These are phyloP conservation scores for Crithidia thermophila DNA, from an alignment of 208 protist species.

Conservation along the genomic window DNA sequence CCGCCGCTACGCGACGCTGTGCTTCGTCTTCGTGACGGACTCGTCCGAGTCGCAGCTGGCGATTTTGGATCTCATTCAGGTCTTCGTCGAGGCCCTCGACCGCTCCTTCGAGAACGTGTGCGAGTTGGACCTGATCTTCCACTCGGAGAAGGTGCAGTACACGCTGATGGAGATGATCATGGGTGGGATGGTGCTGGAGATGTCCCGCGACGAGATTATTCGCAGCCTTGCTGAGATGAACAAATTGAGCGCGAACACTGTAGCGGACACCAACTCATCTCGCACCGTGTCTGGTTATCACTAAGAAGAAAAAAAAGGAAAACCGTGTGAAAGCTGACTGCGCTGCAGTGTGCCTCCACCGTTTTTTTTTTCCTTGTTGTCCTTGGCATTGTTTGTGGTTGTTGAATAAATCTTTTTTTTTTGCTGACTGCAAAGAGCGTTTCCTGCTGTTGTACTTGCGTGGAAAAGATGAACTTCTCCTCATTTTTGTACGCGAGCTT, in stretches of 20 bases:
- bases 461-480: too few species aligned
- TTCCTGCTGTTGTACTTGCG: too few species aligned
- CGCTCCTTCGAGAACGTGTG: conserved; percentile 98
- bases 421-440: neutral
- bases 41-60: conserved; percentile 97
- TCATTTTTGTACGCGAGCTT: too few species aligned
- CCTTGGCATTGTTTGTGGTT: neutral
- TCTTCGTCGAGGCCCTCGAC: conserved; percentile 98
- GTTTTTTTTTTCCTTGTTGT: neutral
- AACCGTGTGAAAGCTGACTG: too few species aligned
- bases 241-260: conserved; percentile 33
- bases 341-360: too few species aligned
- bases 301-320: conserved; percentile 5
- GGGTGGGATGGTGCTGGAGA: conserved; percentile 98
- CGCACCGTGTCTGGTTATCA: conserved; percentile 31
- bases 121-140: conserved; percentile 99
- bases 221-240: conserved; percentile 68
- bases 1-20: conserved; percentile 98
- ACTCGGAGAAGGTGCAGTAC: conserved; percentile 97
- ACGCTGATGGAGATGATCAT: conserved; percentile 98
- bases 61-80: conserved; percentile 98
- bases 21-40: conserved; percentile 98
- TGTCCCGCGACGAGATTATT: conserved; percentile 92
- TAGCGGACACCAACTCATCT: neutral
- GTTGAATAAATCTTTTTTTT: too few species aligned